These are phyloP conservation scores for Beta corolliflora DNA, from an alignment of 179 eudicot species.

Conservation along the genomic window DNA sequence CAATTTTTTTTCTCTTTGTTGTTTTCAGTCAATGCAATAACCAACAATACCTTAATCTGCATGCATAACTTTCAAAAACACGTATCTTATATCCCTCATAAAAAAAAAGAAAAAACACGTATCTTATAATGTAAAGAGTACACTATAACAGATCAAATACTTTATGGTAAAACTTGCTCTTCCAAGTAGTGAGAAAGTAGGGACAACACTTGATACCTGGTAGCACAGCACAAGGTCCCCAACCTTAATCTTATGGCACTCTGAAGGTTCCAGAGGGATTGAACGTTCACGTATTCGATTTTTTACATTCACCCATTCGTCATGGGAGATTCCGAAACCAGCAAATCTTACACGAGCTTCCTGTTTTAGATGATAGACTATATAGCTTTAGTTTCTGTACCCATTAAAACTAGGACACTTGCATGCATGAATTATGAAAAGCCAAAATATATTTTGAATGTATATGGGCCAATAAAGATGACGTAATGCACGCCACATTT, in stretches of 20 bases:
- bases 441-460: neutral
- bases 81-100: no score
- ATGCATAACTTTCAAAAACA: neutral
- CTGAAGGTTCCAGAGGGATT: slow-evolving; percentile 82
- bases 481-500: neutral
- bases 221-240: slow-evolving; percentile 86
- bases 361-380: slow-evolving; percentile 39
- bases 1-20: no score
- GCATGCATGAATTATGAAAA: neutral
- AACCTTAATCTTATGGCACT: slow-evolving; percentile 74
- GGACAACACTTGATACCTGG: slow-evolving; percentile 49
- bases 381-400: slow-evolving; percentile 8
- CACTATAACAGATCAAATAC: neutral
- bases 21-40: neutral
- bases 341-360: slow-evolving; percentile 88
- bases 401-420: neutral
- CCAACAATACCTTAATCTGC: neutral
- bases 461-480: neutral
- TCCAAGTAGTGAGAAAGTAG: neutral
- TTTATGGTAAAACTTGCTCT: neutral
- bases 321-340: slow-evolving; percentile 66
- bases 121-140: neutral
- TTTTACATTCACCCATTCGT: slow-evolving; percentile 87
- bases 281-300: slow-evolving; percentile 80
- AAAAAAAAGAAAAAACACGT: neutral